These are phyloP conservation scores for Alternaria alternata DNA, from an alignment of 2,329 filamentous ascomycete genomes.

Conservation along the genomic window DNA sequence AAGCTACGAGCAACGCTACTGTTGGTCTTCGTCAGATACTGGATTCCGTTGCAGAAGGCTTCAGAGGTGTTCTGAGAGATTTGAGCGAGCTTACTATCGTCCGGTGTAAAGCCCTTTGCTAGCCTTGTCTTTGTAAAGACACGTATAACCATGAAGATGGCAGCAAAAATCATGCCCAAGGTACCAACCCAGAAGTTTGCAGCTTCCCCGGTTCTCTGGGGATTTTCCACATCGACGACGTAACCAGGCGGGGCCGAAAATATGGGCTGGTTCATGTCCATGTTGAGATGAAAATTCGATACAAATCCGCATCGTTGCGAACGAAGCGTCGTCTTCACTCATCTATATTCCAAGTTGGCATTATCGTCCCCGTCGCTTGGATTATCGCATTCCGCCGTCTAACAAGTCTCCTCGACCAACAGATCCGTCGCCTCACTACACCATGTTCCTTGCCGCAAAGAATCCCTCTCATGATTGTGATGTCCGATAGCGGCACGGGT, in stretches of 20 bases:
- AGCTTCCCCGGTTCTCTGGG: constrained; percentile 20
- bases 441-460: background rate
- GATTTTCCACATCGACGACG: constrained; percentile 37
- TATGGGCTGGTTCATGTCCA: constrained; percentile 19
- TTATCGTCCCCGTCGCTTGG: background rate
- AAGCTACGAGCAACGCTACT: constrained; percentile 22
- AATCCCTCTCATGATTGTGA: background rate
- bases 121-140: constrained; percentile 37
- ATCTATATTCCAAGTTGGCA: background rate
- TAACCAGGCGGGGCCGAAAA: constrained; percentile 39
- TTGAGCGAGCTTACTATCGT: constrained; percentile 31
- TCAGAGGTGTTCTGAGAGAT: background rate
- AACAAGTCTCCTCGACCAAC: background rate
- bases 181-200: constrained; percentile 29
- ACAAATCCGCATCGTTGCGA: background rate
- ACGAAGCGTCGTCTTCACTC: background rate
- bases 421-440: background rate
- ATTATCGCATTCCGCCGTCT: background rate
- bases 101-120: constrained; percentile 29
- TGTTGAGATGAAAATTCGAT: background rate
- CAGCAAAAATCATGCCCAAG: constrained; percentile 30
- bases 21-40: background rate
- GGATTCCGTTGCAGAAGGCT: background rate
- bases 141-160: constrained; percentile 33
- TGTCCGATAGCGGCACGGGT: background rate